A percentile compares a stretch with the other conserved stretches of the same genome.
Conservation (phyloP, 78 protist species). For the Dictyostelium discoideum region DNA sequence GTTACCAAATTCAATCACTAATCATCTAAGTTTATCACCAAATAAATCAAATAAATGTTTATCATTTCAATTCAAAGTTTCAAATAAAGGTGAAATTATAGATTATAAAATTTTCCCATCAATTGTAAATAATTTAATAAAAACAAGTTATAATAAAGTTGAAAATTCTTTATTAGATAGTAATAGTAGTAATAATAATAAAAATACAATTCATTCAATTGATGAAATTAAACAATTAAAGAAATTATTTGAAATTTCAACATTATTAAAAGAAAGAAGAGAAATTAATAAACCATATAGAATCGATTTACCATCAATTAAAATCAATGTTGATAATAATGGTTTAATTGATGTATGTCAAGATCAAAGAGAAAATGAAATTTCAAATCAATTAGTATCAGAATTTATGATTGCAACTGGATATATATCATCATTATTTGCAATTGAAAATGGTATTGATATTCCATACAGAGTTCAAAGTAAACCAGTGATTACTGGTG, state of each 20-base stretch:
- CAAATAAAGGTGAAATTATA: constrained; percentile 5
- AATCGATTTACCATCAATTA: constrained; percentile 8
- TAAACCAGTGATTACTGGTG: not conserved
- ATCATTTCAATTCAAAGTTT: constrained; percentile 41
- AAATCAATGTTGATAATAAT: not conserved
- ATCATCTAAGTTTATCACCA: not conserved
- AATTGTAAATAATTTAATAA: constrained; percentile 13
- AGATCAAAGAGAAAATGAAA: not conserved
- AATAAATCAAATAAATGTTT: not conserved
- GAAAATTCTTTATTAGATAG: not conserved
- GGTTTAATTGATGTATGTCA: not conserved
- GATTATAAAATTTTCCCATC: constrained; percentile 31
- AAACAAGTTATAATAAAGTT: constrained; percentile 35
- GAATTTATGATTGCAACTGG: constrained; percentile 42
- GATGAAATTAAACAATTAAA: not conserved
- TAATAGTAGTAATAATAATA: too few species aligned
- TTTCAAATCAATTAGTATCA: constrained; percentile 26
- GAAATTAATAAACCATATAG: not conserved
- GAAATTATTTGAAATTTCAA: not conserved
- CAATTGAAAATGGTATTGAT: not conserved
- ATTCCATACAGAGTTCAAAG: constrained; percentile 36
- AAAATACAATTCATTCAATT: not conserved
- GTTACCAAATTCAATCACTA: constrained; percentile 26
- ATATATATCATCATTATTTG: constrained; percentile 17
- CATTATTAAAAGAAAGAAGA: not conserved